phyloP scores from a whole-genome alignment of 306 rosid genomes.

The Abrus pulchellus region DNA sequence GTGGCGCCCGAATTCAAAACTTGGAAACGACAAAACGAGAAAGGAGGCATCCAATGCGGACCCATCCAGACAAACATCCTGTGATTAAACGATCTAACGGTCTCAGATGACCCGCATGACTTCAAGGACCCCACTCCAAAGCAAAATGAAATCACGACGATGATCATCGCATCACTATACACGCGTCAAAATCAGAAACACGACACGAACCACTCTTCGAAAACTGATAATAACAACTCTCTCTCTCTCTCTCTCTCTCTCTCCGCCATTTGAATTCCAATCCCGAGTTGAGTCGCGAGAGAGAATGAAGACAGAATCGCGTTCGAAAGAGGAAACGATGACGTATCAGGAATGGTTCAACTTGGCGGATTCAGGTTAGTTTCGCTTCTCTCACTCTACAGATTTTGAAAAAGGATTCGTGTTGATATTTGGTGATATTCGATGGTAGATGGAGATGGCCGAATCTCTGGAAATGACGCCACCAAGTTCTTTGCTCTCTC shows the following conservation, averaged over 20 bases:
- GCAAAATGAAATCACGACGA: background rate
- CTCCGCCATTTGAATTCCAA: constrained; percentile 44
- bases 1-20: constrained; percentile 54
- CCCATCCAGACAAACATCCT: background rate
- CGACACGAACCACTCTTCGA: background rate
- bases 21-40: constrained; percentile 1
- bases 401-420: background rate
- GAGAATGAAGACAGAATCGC: constrained; percentile 66
- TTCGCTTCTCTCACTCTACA: background rate
- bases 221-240: background rate
- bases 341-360: constrained; percentile 86
- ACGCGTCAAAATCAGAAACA: constrained; percentile 19
- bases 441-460: constrained; percentile 78
- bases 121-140: constrained; percentile 18
- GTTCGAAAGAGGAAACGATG: constrained; percentile 68
- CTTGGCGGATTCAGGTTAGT: constrained; percentile 81
- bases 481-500: constrained; percentile 85
- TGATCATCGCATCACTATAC: constrained; percentile 6
- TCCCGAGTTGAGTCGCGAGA: background rate
- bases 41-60: constrained; percentile 28
- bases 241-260: background rate
- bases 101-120: background rate
- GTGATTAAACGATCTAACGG: background rate
- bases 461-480: constrained; percentile 80
- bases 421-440: background rate